Percentiles rank a stretch among this genome's conserved stretches.
Conservation (phyloP, 2,329 filamentous ascomycete genomes). For the Fusarium transvaalense region DNA sequence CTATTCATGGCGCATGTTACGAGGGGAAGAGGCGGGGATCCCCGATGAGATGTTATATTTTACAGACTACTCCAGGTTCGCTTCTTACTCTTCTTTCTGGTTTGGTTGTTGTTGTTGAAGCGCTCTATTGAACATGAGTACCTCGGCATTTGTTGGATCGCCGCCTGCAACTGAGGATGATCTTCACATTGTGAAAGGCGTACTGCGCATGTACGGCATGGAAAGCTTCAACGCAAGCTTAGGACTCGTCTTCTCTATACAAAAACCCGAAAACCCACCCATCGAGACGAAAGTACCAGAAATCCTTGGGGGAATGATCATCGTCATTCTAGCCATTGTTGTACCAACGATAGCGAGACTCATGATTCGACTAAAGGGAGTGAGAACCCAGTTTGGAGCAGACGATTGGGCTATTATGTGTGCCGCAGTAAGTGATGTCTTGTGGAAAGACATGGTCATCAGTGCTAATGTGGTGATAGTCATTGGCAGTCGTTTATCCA, state of each 20-base stretch:
- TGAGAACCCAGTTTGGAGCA: slow-evolving; percentile 7
- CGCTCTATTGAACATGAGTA: neutral
- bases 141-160: slow-evolving; percentile 24
- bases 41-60: neutral
- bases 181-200: slow-evolving; percentile 19
- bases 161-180: slow-evolving; percentile 16
- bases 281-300: slow-evolving; percentile 16
- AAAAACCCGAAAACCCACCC: slow-evolving; percentile 8
- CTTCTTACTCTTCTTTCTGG: neutral
- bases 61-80: neutral
- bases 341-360: slow-evolving; percentile 17
- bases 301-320: slow-evolving; percentile 26
- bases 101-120: neutral
- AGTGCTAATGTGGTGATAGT: neutral
- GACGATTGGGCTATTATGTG: slow-evolving; percentile 29
- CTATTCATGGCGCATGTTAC: neutral
- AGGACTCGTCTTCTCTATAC: slow-evolving; percentile 17
- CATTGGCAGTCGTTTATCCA: slow-evolving; percentile 16
- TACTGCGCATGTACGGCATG: slow-evolving; percentile 23
- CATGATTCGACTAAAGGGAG: slow-evolving; percentile 10
- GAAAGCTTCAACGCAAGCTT: slow-evolving; percentile 8
- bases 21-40: neutral
- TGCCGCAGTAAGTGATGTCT: slow-evolving; percentile 10
- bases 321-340: slow-evolving; percentile 30
- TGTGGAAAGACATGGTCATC: accelerated